Base-by-base conservation (phyloP, 2,329 filamentous ascomycete genomes). In the Plectosphaerella plurivora region DNA sequence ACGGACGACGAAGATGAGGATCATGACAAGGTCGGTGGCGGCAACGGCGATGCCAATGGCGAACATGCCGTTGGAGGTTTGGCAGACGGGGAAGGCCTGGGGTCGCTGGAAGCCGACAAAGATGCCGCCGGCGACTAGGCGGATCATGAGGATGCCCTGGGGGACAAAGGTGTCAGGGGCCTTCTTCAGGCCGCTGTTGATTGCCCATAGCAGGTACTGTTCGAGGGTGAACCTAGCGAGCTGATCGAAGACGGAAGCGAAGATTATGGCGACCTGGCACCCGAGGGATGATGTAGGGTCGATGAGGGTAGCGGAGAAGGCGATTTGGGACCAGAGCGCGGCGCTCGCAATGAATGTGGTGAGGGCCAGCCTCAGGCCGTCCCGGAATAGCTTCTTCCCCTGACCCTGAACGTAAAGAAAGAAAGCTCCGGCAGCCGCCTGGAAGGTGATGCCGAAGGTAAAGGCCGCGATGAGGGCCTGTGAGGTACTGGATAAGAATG, bases 351-450 rank as follows among this genome's bases (percentile, higher is more conserved):
- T 72, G 63, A 82, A 83, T 58, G 70, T 65, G 61, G 76, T 68
- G 78, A 84, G 80, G 79, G 75, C 79, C 79, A 84, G 81, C 80
- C 81, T 83, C 79, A 76, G 74, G 70, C 78, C 77, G 69, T 83
- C 78, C 66, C 76, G 73, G 63, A 79, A 72, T 54, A 81, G 65
- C 41, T 74, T 66, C 54, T 71, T 72, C 62, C 73, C 70, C 70
- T 78, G 70, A 58, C 74, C 73, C 61, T 69, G 76, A 57, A 69
- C 58, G 55, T 73, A 67, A 59, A 78, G 68, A 64, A 77, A 68
- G 57, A 75, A 66, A 49, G 73, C 71, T 45, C 70, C 70, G 48
- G 73, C 71, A 28, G 79, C 75, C 51, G 78, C 75, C 61, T 77
- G 77, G 59, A 81, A 71, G 52, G 82, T 70, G 56, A 79, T 73